Base-by-base conservation (phyloP, 495 filamentous ascomycete species). In the Penicillium fimorum region DNA sequence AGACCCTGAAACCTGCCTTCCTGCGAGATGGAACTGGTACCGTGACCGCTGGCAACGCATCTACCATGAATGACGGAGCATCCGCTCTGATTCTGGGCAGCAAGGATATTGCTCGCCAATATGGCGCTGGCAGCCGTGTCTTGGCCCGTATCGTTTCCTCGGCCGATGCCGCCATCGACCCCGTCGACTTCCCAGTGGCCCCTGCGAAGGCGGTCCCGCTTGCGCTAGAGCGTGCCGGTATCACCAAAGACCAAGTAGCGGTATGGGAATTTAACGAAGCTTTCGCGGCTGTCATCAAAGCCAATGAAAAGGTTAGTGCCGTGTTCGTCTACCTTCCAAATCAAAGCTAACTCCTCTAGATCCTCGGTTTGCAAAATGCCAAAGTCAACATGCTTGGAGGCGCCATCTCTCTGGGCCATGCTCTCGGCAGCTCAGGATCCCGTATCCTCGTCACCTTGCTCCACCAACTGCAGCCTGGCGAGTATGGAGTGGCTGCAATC, bases 191-290 rank as follows among this genome's bases (percentile, higher is more conserved):
- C 77, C 93, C 94, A 20, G 78, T 96, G 20, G 94, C 94, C 7
- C 94, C 94, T 0, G 86, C 94, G 25, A 89, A 94, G 68, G 94
- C 92, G 0, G 92, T 98, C 1, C 91, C 92, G 3, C 85, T 95
- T 62, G 92, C 90, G n/a, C 75, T 98, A 43, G 82, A 88, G 66
- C 83, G 91, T 50, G 94, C 94, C 2, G 92, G 93, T 8, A 90
- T 98, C 58, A 87, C 82, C 46, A 87, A 90, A 73, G 86, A 94
- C 24, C 87, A 98, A 62, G 89, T 98, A 20, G 85, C 92, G 3
- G 74, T 96, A 3, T 97, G 93, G 92, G 94, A 98, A 71, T 94
- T 98, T 73, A 98, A 98, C 70, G 94, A 98, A 70, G 94, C 94
- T 0, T 98, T 98, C 70, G 93, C 93, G 13, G 93, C 89, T 0